Percentiles rank a stretch among this genome's conserved stretches.
Evolutionary conservation across 805 yeast species (phyloP).

Genomic region (Lachancea sp.): DNA sequence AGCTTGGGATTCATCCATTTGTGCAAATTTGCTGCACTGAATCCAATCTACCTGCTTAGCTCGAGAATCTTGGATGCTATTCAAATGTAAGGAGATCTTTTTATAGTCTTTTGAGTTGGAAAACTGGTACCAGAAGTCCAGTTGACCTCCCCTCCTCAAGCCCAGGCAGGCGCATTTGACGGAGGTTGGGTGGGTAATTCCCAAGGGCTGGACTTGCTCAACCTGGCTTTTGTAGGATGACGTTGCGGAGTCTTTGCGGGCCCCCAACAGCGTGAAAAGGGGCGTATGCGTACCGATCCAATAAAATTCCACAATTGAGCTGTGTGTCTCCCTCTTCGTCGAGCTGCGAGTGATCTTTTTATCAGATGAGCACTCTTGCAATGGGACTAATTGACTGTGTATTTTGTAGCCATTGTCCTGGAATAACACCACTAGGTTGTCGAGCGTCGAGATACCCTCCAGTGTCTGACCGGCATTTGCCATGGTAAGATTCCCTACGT

Average conservation of each 20-base stretch:
- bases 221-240: conserved; percentile 28
- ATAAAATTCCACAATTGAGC: conserved; percentile 37
- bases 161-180: conserved; percentile 34
- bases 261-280: conserved; percentile 27
- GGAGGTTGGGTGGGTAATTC: conserved; percentile 34
- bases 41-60: conserved; percentile 29
- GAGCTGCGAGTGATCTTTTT: conserved; percentile 33
- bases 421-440: conserved; percentile 32
- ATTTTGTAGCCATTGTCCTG: conserved; percentile 35
- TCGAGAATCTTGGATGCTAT: conserved; percentile 17
- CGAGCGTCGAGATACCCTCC: conserved; percentile 29
- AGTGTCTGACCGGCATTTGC: conserved; percentile 45
- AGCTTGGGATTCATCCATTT: conserved; percentile 30
- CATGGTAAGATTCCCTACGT: conserved; percentile 57
- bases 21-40: conserved; percentile 28
- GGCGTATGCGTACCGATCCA: conserved; percentile 38
- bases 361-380: conserved; percentile 12
- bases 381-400: conserved; percentile 26
- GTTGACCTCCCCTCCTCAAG: conserved; percentile 31
- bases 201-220: conserved; percentile 31
- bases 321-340: conserved; percentile 32
- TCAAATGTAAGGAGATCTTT: conserved; percentile 29
- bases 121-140: conserved; percentile 35
- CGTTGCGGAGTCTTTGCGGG: conserved; percentile 26
- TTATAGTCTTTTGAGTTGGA: conserved; percentile 35